phyloP scores from a whole-genome alignment of 2,329 filamentous ascomycete genomes.

The Diaporthe ampelina region DNA sequence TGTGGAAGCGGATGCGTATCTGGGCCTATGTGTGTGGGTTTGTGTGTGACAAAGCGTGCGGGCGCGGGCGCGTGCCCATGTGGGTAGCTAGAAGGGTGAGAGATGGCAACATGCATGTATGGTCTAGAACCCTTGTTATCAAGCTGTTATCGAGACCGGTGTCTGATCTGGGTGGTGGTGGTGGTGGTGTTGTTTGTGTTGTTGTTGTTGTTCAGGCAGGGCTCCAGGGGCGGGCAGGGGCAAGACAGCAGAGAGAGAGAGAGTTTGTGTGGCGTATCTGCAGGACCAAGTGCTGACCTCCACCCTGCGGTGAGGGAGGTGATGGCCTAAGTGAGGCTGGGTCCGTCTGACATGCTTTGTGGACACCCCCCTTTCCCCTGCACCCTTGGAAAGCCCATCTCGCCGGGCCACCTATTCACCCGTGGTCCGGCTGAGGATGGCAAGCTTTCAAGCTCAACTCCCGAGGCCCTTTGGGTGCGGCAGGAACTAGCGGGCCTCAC shows the following conservation, averaged over 20 bases:
- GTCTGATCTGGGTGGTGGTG: not conserved
- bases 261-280: constrained; percentile 21
- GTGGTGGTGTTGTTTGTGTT: not conserved
- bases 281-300: constrained; percentile 33
- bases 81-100: not conserved
- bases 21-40: not conserved
- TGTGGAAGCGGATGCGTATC: not conserved
- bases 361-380: not conserved
- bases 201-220: not conserved
- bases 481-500: constrained; percentile 13
- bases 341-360: constrained; percentile 6
- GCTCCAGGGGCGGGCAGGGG: not conserved
- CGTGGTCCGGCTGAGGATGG: not conserved
- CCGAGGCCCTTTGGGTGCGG: not conserved
- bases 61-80: constrained; percentile 3
- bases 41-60: constrained; percentile 12
- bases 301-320: not conserved
- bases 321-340: constrained; percentile 26
- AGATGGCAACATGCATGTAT: not conserved
- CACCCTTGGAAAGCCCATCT: not conserved
- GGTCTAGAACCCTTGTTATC: not conserved
- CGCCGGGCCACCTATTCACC: not conserved
- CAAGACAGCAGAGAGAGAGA: not conserved
- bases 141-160: constrained; percentile 15
- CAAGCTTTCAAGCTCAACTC: constrained; percentile 10